Base-by-base conservation (phyloP, 371 early-diverging fungal genomes). In the Zychaea mexicana region DNA sequence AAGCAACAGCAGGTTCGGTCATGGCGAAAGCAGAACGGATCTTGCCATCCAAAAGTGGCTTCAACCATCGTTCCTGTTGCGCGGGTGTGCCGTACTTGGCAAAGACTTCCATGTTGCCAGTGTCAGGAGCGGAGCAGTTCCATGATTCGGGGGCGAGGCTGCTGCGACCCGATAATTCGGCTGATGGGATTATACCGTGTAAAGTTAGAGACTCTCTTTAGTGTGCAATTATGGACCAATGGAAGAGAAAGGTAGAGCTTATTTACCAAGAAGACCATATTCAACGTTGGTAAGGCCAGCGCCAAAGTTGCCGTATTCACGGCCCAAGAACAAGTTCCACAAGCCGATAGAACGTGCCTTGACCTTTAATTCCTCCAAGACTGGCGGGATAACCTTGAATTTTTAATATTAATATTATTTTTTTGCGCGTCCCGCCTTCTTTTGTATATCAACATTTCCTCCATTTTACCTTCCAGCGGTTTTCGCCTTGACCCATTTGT, bases 91-190 rank as follows among this genome's bases (percentile, higher is more conserved):
- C 98, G 76, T 96, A 98, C 81, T 96, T 95, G 55, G 94, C 94
- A 62, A 98, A 89, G 30, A 98, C 96, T 76, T 98, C 97, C 97
- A 98, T 98, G 85, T 98, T 98, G 57, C 98, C 98, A 5, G 97
- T 97, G 68, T 98, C 98, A 8, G 97, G 97, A n/a, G 97, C 96
- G 38, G 89, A 84, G 80, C 95, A 95, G 88, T 98, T 97, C 83
- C 88, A 76, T 47, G 88, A 89, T 80, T 96, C 96, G 47, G 96
- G 93, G 8, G 95, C 96, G 26, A 95, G 32, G 88, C 82, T 53
- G 83, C 87, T 31, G 13, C 92, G 89, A 36, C 97, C 98, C 69
- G 93, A 93, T 59, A 94, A 69, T 68, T 96, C 96, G 65, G 94
- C 94, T n/a, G n/a, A n/a, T n/a, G n/a, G n/a, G n/a, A n/a, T n/a